phyloP scores from a whole-genome alignment of 768 basidiomycete genomes.

The Lactifluus rugatus region DNA sequence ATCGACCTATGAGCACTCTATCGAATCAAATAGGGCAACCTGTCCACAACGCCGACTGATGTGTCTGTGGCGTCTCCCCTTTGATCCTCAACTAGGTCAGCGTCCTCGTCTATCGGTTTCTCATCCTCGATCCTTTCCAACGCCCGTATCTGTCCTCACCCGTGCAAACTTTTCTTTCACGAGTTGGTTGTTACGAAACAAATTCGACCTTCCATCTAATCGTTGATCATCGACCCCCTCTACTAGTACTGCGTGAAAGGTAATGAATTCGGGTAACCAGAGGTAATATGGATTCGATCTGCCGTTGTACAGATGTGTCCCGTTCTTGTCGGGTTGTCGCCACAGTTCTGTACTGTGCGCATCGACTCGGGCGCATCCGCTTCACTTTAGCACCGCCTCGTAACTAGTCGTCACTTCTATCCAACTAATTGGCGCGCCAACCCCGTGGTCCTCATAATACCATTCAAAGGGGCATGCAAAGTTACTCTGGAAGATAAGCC shows the following conservation, averaged over 20 bases:
- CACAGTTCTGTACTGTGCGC: not conserved
- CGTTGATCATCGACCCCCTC: not conserved
- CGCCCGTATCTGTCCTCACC: no score
- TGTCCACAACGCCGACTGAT: not conserved
- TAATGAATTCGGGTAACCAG: not conserved
- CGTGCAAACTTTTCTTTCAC: no score
- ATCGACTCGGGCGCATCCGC: slow-evolving; percentile 2
- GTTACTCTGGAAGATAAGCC: not conserved
- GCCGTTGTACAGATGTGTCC: not conserved
- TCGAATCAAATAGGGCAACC: not conserved
- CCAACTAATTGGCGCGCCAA: not conserved
- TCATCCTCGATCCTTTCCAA: not conserved
- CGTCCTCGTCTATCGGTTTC: slow-evolving; percentile 12
- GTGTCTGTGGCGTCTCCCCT: not conserved
- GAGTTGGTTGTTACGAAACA: no score
- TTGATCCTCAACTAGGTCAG: slow-evolving; percentile 6
- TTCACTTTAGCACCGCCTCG: not conserved
- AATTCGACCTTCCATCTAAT: no score
- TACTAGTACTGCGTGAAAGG: not conserved
- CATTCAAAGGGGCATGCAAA: not conserved
- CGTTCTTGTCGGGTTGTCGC: slow-evolving; percentile 2
- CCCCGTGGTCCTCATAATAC: not conserved
- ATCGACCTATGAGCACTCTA: slow-evolving; percentile 8
- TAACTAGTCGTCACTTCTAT: not conserved
- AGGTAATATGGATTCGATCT: not conserved